Evolutionary conservation across 306 rosid genomes (phyloP), one percentile per base, ranked within the genome.

Genomic region (Neltuma alba): DNA sequence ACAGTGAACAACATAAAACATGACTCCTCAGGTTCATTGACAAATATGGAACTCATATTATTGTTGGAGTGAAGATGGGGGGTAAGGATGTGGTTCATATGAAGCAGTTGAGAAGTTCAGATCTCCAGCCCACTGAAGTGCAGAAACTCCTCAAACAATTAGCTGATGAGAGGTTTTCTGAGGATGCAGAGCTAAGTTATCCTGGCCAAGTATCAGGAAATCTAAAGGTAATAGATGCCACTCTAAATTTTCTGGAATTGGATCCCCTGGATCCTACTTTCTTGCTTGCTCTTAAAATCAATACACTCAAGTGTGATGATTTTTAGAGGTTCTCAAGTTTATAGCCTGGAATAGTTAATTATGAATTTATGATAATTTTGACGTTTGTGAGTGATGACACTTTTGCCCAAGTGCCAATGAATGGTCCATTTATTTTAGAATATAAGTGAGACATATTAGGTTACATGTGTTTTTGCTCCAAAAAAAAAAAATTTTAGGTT

Each of bases 41-140:
- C 23, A 92, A 92, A 44, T 94, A 92, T 76, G 99, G 99, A 21
- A 94, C 99, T 31, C 97, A 92, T 80, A 48, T 92, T 48, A 81
- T 94, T 84, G 97, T 91, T 72, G 99, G 99, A 38, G 97, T 89
- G 81, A 89, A 89, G 88, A 92, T 94, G 97, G 98, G 98, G 75
- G 98, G 97, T 7, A 92, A 91, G 76, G 97, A 94, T 80, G 91
- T 89, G 13, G 68, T 92, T 81, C 92, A 87, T 78, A 63, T 89
- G 77, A 94, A 86, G 88, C 97, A 94, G 84, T 79, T 83, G 31
- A 87, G 76, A 47, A 83, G 68, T 36, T 94, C 99, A 68, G 86
- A 79, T 71, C 73, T 87, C 65, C 85, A 75, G 37, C 86, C 88
- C 0, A 41, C 83, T 41, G 97, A 94, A 76, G 83, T 94, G 79